Evolutionary conservation across 2,329 filamentous ascomycete genomes (phyloP).

Genomic region (Colletotrichum lupini): DNA sequence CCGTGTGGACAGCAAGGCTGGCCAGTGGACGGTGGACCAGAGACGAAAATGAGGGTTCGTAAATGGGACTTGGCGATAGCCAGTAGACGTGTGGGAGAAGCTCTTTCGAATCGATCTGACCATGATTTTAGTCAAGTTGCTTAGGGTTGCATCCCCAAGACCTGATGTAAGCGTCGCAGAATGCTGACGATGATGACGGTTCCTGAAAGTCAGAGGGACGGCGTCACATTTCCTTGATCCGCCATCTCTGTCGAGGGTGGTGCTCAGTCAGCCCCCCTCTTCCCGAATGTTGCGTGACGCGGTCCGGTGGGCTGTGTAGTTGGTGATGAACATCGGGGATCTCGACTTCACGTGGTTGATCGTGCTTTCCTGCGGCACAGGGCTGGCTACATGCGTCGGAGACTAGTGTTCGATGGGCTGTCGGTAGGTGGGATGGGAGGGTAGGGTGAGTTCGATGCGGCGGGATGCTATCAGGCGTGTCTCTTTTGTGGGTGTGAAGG

Average conservation of each 20-base stretch:
- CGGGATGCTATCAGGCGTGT: neutral
- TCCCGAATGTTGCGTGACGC: neutral
- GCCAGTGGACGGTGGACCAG: neutral
- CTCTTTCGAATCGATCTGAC: neutral
- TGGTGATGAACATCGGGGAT: neutral
- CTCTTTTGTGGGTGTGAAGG: neutral
- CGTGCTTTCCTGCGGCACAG: neutral
- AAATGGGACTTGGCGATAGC: neutral
- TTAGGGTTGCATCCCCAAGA: neutral
- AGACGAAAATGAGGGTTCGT: neutral
- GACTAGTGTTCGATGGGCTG: neutral
- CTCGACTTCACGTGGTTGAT: neutral
- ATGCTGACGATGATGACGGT: neutral
- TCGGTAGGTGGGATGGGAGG: neutral
- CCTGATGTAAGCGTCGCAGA: neutral
- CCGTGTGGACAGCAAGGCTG: neutral
- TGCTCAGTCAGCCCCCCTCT: constrained; percentile 8
- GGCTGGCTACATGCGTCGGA: neutral
- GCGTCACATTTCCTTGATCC: neutral
- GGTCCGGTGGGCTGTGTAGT: neutral
- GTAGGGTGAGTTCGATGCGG: neutral
- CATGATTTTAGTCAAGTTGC: neutral
- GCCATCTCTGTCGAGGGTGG: neutral
- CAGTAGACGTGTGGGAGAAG: neutral
- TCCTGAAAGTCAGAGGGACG: neutral